These are phyloP conservation scores for Boletus patriciae DNA, from an alignment of 768 basidiomycete genomes.

Conservation along the genomic window DNA sequence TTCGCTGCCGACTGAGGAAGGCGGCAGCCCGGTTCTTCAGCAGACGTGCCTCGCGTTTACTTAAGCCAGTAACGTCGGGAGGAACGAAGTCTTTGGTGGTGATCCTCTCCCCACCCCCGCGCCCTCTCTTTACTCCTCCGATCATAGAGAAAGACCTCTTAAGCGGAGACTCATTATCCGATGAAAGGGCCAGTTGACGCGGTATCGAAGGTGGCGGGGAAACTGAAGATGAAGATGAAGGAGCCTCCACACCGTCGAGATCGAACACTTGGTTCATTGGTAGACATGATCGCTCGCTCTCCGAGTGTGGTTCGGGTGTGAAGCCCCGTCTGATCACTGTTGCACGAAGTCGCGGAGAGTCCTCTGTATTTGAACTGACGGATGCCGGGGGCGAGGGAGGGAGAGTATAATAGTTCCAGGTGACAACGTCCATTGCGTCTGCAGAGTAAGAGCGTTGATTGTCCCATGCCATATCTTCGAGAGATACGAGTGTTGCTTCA, in stretches of 20 bases:
- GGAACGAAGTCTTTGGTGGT: conserved; percentile 82
- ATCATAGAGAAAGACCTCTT: conserved; percentile 49
- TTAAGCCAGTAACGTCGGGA: conserved; percentile 83
- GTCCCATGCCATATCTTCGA: conserved; percentile 50
- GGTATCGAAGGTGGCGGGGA: conserved; percentile 33
- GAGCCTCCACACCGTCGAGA: conserved; percentile 34
- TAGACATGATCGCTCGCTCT: conserved; percentile 55
- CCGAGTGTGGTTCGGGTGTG: conserved; percentile 44
- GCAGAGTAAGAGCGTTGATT: conserved; percentile 38
- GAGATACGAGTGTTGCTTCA: conserved; percentile 59
- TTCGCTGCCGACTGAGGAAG: conserved; percentile 87
- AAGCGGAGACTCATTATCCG: conserved; percentile 30
- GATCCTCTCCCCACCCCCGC: conserved; percentile 48
- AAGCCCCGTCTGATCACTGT: conserved; percentile 53
- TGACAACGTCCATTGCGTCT: conserved; percentile 38
- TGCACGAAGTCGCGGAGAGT: conserved; percentile 46
- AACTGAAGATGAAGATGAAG: conserved; percentile 36
- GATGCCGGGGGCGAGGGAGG: conserved; percentile 52
- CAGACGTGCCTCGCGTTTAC: conserved; percentile 87
- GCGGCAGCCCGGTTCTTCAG: conserved; percentile 93
- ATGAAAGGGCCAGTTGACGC: conserved; percentile 36
- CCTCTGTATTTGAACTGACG: conserved; percentile 42
- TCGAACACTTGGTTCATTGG: conserved; percentile 77
- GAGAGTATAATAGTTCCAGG: conserved; percentile 50
- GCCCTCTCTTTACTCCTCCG: conserved; percentile 45